phyloP scores from a whole-genome alignment of 2,329 filamentous ascomycete species.

The Diaporthe citrichinensis region DNA sequence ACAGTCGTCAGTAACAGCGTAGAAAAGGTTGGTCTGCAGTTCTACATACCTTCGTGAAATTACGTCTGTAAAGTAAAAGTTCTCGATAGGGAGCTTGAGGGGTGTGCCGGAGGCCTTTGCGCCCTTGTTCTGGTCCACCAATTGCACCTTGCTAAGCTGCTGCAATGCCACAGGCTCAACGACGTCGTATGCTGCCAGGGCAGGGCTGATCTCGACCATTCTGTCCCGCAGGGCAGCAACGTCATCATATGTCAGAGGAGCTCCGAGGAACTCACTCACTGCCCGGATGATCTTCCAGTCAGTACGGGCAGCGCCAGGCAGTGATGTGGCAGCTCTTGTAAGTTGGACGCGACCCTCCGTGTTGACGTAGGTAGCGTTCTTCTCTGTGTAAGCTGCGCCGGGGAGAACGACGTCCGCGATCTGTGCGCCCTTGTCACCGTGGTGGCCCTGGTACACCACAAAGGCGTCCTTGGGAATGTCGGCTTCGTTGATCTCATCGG shows the following conservation, averaged over 20 bases:
- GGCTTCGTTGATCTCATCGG: conserved; percentile 87
- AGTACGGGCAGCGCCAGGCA: conserved; percentile 90
- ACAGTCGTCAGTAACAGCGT: conserved; percentile 36
- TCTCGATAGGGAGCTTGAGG: conserved; percentile 88
- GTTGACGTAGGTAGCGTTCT: conserved; percentile 96
- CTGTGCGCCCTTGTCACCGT: conserved; percentile 93
- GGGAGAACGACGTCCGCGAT: conserved; percentile 95
- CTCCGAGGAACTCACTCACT: conserved; percentile 89
- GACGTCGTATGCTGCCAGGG: conserved; percentile 90
- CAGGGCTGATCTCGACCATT: conserved; percentile 95
- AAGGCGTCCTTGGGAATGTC: conserved; percentile 97
- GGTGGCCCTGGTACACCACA: conserved; percentile 97
- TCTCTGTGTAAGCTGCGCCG: conserved; percentile 96
- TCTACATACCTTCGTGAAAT: conserved; percentile 90
- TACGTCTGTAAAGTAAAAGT: conserved; percentile 98
- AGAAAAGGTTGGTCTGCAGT: conserved; percentile 5
- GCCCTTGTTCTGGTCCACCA: conserved; percentile 97
- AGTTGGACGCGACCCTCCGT: conserved; percentile 97
- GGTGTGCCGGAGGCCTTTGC: conserved; percentile 78
- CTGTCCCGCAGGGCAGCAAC: conserved; percentile 90
- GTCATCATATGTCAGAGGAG: conserved; percentile 92
- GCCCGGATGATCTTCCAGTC: conserved; percentile 99
- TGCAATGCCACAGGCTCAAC: conserved; percentile 84
- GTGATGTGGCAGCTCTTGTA: conserved; percentile 88
- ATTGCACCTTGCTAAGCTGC: conserved; percentile 89